Percentiles rank a stretch among this genome's conserved stretches.
These are phyloP conservation scores for Silene coronaria DNA, from an alignment of 179 eudicot genomes.

Conservation along the genomic window DNA sequence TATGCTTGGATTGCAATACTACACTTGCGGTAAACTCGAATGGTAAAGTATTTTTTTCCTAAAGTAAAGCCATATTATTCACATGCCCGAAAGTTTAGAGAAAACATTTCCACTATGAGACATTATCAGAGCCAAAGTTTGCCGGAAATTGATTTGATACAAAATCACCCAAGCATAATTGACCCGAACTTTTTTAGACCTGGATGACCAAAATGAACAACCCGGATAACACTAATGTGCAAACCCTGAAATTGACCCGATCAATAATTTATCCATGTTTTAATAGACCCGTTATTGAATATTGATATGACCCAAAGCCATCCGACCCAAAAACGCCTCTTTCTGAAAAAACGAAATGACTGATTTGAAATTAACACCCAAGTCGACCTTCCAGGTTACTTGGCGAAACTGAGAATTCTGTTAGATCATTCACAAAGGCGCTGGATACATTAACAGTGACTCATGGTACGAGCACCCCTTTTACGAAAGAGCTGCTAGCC, in stretches of 20 bases:
- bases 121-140: too few species aligned
- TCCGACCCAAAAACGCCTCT: background rate
- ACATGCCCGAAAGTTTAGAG: background rate
- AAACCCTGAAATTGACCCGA: too few species aligned
- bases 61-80: too few species aligned
- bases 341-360: background rate
- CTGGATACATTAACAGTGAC: constrained; percentile 57
- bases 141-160: too few species aligned
- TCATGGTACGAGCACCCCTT: constrained; percentile 65
- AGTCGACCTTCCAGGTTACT: constrained; percentile 53
- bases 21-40: constrained; percentile 81
- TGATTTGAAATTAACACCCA: background rate
- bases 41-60: constrained; percentile 40
- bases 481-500: constrained; percentile 56
- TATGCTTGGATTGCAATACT: constrained; percentile 78
- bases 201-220: too few species aligned
- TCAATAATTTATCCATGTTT: background rate
- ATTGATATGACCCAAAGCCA: too few species aligned
- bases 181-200: too few species aligned
- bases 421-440: constrained; percentile 62
- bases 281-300: background rate
- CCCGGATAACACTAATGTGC: too few species aligned
- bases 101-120: background rate
- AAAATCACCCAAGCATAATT: too few species aligned
- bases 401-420: constrained; percentile 56